A percentile compares a stretch with the other conserved stretches of the same genome.
Conservation (phyloP, 1,139 yeast species). For the Taphrina flavorubra region DNA sequence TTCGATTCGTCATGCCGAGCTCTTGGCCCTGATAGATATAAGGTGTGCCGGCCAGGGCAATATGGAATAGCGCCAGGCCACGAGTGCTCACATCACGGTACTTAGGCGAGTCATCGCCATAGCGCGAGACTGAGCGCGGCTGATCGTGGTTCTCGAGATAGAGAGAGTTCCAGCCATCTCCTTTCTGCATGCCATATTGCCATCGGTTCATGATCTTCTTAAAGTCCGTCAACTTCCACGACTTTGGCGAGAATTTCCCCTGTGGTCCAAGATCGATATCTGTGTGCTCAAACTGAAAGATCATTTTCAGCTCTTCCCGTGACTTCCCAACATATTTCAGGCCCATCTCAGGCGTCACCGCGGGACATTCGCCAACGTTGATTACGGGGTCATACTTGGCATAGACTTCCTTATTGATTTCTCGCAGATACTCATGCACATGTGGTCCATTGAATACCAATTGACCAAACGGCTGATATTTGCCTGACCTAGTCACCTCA, state of each 20-base stretch:
- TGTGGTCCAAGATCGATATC: conserved; percentile 56
- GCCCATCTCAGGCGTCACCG: conserved; percentile 53
- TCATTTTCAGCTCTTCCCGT: conserved; percentile 61
- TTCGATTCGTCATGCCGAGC: conserved; percentile 61
- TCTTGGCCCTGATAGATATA: conserved; percentile 68
- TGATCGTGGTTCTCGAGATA: conserved; percentile 67
- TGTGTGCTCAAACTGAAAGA: conserved; percentile 58
- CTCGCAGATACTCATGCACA: conserved; percentile 64
- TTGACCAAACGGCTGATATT: conserved; percentile 55
- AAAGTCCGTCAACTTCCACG: conserved; percentile 55
- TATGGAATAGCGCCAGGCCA: conserved; percentile 58
- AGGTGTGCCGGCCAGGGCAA: conserved; percentile 62
- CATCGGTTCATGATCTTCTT: conserved; percentile 55
- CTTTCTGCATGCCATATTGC: conserved; percentile 56
- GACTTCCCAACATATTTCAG: conserved; percentile 59
- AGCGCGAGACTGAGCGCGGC: conserved; percentile 61
- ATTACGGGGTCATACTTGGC: conserved; percentile 50
- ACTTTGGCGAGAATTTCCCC: conserved; percentile 53
- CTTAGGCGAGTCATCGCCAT: conserved; percentile 57
- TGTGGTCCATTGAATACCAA: conserved; percentile 59
- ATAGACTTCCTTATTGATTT: conserved; percentile 54
- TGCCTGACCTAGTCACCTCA: conserved; percentile 57
- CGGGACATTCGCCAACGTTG: conserved; percentile 66
- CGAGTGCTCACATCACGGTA: conserved; percentile 56
- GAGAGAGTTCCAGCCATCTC: conserved; percentile 67